Evolutionary conservation across 1,284 basidiomycete genomes (phyloP).

Genomic region (Sanghuangporus baumii): DNA sequence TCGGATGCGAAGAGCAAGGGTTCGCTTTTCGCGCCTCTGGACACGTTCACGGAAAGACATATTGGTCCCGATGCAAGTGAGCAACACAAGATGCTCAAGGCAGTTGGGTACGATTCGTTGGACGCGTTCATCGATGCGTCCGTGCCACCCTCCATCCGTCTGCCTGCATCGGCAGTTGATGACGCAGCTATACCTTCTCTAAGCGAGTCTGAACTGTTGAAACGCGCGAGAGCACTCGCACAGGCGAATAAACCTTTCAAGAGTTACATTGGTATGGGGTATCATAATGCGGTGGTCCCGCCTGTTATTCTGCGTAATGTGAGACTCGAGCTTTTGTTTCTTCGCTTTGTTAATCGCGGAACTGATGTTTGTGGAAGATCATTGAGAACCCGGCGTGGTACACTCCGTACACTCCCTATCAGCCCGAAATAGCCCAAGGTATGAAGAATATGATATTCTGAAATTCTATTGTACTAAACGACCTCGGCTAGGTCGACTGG

Average conservation of each 20-base stretch:
- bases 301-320: constrained; percentile 92
- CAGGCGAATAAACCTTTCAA: constrained; percentile 77
- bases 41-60: constrained; percentile 85
- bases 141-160: constrained; percentile 76
- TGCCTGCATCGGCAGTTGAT: constrained; percentile 56
- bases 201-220: constrained; percentile 83
- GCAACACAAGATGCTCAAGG: constrained; percentile 71
- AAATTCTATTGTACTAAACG: constrained; percentile 1
- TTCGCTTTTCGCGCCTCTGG: constrained; percentile 73
- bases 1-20: constrained; percentile 16
- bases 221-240: constrained; percentile 74
- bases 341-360: background rate
- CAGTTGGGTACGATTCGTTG: constrained; percentile 80
- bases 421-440: constrained; percentile 93
- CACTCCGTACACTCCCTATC: constrained; percentile 94
- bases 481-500: constrained; percentile 68
- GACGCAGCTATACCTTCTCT: constrained; percentile 68
- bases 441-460: constrained; percentile 6
- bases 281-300: constrained; percentile 91
- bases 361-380: constrained; percentile 43
- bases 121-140: constrained; percentile 80
- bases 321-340: constrained; percentile 24
- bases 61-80: constrained; percentile 83
- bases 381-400: constrained; percentile 99
- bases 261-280: constrained; percentile 98